Percentiles rank a stretch among this genome's conserved stretches.
Evolutionary conservation across 345 rosid species (phyloP).

Genomic region (Eucalyptus erythrocorys): DNA sequence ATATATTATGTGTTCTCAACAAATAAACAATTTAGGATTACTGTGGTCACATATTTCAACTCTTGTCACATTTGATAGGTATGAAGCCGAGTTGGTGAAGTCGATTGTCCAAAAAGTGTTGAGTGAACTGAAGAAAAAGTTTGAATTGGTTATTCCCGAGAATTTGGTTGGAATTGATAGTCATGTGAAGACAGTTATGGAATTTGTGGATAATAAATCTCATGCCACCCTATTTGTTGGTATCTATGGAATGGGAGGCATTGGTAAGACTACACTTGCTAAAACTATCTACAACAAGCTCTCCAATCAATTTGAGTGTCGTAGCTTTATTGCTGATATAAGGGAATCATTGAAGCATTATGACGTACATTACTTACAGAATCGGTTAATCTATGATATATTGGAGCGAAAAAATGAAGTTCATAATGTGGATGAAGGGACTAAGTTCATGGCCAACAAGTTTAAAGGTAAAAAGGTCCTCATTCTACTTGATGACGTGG

Average conservation of each 20-base stretch:
- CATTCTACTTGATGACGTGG: neutral
- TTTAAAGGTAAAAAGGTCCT: neutral
- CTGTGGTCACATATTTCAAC: neutral
- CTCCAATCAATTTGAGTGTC: neutral
- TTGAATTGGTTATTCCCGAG: neutral
- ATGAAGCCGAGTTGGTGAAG: neutral
- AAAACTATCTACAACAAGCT: neutral
- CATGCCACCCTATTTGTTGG: neutral
- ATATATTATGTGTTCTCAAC: neutral
- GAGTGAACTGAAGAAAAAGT: neutral
- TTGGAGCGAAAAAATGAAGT: neutral
- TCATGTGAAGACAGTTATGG: neutral
- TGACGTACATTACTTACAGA: fast-evolving
- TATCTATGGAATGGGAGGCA: neutral
- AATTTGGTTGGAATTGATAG: neutral
- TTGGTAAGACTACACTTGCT: neutral
- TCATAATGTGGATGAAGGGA: neutral
- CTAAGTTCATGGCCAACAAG: neutral
- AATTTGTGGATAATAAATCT: neutral
- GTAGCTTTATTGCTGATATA: neutral
- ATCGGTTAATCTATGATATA: fast-evolving
- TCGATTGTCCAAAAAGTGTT: neutral
- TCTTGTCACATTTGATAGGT: neutral
- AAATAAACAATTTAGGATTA: neutral
- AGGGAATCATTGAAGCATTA: neutral